Percentiles rank a stretch among this genome's conserved stretches.
phyloP scores from a whole-genome alignment of 2,329 filamentous ascomycete species.

The Gaeumannomyces sp. region DNA sequence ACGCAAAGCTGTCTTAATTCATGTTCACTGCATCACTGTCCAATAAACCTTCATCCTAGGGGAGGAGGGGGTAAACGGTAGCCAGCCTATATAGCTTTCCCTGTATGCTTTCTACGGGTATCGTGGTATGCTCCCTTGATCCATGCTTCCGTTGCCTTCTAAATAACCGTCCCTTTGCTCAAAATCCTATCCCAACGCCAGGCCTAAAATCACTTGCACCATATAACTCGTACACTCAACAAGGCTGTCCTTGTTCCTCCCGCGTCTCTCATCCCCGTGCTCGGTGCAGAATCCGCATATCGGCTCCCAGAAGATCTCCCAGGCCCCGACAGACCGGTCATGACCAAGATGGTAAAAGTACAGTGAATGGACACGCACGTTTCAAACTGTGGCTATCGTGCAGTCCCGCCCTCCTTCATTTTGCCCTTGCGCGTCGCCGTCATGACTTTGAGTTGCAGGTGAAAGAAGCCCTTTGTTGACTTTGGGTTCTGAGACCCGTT shows the following conservation, averaged over 20 bases:
- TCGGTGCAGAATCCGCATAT: background rate
- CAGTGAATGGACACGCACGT: too few species aligned
- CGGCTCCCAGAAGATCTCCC: background rate
- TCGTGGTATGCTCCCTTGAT: background rate
- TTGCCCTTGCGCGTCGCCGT: conserved; percentile 49
- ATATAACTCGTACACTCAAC: conserved; percentile 4
- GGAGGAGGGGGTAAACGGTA: too few species aligned
- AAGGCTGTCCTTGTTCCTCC: background rate
- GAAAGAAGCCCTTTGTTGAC: conserved; percentile 40
- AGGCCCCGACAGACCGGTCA: too few species aligned
- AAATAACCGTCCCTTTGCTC: background rate
- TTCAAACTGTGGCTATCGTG: background rate
- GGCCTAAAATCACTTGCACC: background rate
- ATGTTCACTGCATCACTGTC: too few species aligned
- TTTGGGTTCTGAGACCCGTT: conserved; percentile 27
- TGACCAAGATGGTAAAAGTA: too few species aligned
- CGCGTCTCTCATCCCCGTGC: too few species aligned
- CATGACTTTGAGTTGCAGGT: conserved; percentile 57
- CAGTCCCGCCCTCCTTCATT: conserved; percentile 22
- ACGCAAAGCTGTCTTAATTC: background rate
- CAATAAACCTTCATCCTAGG: too few species aligned
- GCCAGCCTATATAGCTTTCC: background rate
- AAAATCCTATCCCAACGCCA: background rate
- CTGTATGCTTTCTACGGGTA: background rate
- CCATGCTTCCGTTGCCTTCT: background rate